Conservation (phyloP, 2,329 filamentous ascomycete species). For the Zasmidium cellare region DNA sequence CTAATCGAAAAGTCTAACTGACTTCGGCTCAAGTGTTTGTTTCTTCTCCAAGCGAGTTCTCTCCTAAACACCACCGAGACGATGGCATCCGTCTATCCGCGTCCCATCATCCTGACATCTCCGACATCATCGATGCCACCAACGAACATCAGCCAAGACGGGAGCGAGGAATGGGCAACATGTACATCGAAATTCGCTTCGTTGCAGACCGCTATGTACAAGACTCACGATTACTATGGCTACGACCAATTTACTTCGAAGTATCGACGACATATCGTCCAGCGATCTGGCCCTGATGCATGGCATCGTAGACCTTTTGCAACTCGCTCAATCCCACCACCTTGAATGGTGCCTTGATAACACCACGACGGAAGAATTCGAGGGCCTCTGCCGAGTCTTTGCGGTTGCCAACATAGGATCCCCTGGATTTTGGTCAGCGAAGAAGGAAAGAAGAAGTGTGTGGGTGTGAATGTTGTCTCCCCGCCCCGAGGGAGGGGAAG, state of each 20-base stretch:
- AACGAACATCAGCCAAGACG: not conserved
- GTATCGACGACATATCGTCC: conserved; percentile 80
- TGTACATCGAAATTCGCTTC: not conserved
- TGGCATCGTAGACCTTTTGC: conserved; percentile 73
- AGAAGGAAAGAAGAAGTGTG: too few species aligned
- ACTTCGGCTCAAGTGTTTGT: not conserved
- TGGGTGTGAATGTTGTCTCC: too few species aligned
- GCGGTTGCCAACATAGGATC: conserved; percentile 90
- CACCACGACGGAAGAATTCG: conserved; percentile 80
- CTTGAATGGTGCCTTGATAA: conserved; percentile 89
- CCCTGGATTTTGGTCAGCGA: too few species aligned
- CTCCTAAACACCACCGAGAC: not conserved
- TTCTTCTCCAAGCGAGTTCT: not conserved
- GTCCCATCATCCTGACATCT: not conserved
- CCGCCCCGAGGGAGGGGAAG: too few species aligned
- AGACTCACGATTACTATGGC: not conserved
- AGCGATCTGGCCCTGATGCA: conserved; percentile 67
- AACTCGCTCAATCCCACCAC: conserved; percentile 77
- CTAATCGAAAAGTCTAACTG: not conserved
- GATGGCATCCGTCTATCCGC: not conserved
- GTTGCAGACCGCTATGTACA: conserved; percentile 4
- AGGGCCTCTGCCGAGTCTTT: conserved; percentile 85
- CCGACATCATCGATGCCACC: too few species aligned
- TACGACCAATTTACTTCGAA: conserved; percentile 48
- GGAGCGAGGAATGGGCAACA: not conserved